A percentile compares a stretch with the other conserved stretches of the same genome.
These are phyloP conservation scores for Apiospora arundinis DNA, from an alignment of 2,329 filamentous ascomycete species.

Conservation along the genomic window DNA sequence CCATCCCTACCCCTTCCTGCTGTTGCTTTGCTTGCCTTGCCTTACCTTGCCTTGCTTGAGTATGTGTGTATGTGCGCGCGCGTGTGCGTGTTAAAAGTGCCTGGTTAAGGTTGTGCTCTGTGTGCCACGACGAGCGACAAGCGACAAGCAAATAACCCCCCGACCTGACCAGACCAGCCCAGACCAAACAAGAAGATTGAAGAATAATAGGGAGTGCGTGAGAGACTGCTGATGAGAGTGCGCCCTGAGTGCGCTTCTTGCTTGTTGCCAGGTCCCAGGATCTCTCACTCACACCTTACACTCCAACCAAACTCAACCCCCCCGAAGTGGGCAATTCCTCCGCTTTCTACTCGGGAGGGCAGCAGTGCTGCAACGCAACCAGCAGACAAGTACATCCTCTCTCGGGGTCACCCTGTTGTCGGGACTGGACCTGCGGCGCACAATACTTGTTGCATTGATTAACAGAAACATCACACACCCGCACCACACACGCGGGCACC, in stretches of 20 bases:
- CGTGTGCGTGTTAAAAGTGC: constrained; percentile 10
- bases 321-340: background rate
- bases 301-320: background rate
- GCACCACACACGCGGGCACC: constrained; percentile 16
- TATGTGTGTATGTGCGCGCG: constrained; percentile 2
- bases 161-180: background rate
- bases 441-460: constrained; percentile 16
- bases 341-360: background rate
- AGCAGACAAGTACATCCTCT: background rate
- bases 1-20: constrained; percentile 13
- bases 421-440: constrained; percentile 20
- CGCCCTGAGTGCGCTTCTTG: background rate
- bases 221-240: background rate
- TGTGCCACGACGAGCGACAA: constrained; percentile 5
- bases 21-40: background rate
- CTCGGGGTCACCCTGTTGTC: constrained; percentile 11
- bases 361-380: constrained; percentile 4
- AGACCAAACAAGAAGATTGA: background rate
- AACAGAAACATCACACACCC: constrained; percentile 14
- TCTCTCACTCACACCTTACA: constrained; percentile 14
- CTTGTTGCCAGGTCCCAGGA: background rate
- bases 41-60: background rate
- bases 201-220: background rate
- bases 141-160: background rate
- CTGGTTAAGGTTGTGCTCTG: constrained; percentile 16